phyloP scores from a whole-genome alignment of 148 eudicot species.

The Chenopodium quinoa region DNA sequence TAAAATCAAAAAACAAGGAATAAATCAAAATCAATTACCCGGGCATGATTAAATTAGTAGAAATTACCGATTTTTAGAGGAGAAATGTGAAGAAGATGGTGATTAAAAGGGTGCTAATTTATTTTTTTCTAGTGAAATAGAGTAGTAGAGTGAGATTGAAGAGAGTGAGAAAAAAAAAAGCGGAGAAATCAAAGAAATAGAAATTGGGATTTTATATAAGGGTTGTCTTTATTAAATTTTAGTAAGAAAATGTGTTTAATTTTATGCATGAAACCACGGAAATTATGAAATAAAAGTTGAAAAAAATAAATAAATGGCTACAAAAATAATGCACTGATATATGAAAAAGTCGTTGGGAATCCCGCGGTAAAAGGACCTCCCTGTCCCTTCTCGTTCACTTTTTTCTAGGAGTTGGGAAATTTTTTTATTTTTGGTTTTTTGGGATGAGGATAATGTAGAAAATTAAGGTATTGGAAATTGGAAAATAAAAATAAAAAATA shows the following conservation, averaged over 20 bases:
- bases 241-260: neutral
- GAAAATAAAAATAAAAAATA: too few species aligned
- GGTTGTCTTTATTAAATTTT: slow-evolving; percentile 21
- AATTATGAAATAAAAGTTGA: slow-evolving; percentile 1
- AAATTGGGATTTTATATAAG: slow-evolving; percentile 19
- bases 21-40: slow-evolving; percentile 1
- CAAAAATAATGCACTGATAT: neutral
- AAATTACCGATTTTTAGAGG: neutral
- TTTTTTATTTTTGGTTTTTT: neutral
- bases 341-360: slow-evolving; percentile 39
- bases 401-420: neutral
- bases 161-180: slow-evolving; percentile 4
- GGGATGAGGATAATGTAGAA: neutral
- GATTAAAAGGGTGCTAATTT: neutral
- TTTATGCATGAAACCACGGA: slow-evolving; percentile 32
- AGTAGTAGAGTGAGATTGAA: too few species aligned
- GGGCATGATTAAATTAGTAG: neutral
- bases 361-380: slow-evolving; percentile 39
- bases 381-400: slow-evolving; percentile 13
- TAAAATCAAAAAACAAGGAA: neutral
- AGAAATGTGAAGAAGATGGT: neutral
- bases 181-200: slow-evolving; percentile 21
- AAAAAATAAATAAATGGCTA: neutral
- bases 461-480: neutral
- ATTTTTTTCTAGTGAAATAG: too few species aligned